phyloP scores from a whole-genome alignment of 257 asterid genomes.

The Solanum neorickii region DNA sequence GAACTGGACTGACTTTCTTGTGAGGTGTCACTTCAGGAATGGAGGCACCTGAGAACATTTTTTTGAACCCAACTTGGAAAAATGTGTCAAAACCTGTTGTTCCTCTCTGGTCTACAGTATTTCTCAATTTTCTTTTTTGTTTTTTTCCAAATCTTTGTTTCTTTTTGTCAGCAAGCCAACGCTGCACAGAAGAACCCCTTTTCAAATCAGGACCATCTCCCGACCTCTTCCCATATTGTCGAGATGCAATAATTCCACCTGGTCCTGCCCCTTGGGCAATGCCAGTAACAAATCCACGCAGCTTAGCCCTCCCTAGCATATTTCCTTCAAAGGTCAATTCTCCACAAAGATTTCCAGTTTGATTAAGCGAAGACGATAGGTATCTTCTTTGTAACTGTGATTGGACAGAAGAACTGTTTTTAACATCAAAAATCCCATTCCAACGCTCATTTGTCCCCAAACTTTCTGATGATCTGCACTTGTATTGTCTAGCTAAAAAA shows the following conservation, averaged over 20 bases:
- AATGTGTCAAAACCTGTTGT: conserved; percentile 10
- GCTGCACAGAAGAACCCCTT: conserved; percentile 65
- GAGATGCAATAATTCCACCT: conserved; percentile 14
- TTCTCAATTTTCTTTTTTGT: conserved; percentile 19
- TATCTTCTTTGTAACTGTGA: conserved; percentile 19
- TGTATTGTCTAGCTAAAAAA: conserved; percentile 19
- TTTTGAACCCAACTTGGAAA: conserved; percentile 18
- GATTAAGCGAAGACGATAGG: not conserved
- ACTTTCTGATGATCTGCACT: conserved; percentile 14
- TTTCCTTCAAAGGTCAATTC: conserved; percentile 9
- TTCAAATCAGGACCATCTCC: conserved; percentile 44
- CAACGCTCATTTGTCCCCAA: conserved; percentile 10
- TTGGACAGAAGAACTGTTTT: conserved; percentile 11
- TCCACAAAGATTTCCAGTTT: not conserved
- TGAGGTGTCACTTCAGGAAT: conserved; percentile 17
- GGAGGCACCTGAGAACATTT: conserved; percentile 35
- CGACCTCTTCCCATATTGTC: conserved; percentile 20
- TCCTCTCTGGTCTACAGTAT: conserved; percentile 10
- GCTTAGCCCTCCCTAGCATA: conserved; percentile 17
- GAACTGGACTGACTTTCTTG: conserved; percentile 26
- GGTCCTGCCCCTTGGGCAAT: conserved; percentile 11
- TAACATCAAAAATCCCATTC: conserved; percentile 11
- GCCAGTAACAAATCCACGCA: conserved; percentile 14
- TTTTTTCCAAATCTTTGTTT: conserved; percentile 17
- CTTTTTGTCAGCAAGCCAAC: conserved; percentile 59